Base-by-base conservation (phyloP, 1,284 basidiomycete species). In the Marasmius tenuissimus region DNA sequence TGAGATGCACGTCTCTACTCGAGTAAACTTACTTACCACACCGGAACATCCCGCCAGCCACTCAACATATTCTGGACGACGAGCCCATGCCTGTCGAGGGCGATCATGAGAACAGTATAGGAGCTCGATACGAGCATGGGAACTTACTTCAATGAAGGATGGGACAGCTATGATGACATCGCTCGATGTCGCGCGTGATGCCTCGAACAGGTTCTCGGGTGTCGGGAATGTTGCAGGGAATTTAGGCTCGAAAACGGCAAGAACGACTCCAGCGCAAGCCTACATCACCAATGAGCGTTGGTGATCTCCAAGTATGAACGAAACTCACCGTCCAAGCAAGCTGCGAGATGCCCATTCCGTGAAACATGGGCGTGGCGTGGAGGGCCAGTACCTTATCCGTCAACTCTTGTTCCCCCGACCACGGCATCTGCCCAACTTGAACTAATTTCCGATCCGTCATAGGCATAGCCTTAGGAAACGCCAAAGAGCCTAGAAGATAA, bases 101-200 rank as follows among this genome's bases (percentile, higher is more conserved):
- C 4, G 27, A 4, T 27, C 4, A 27, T 27, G 4, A 27, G n/a
- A 27, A 27, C 27, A 4, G 27, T 27, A 27, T 27, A 27, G 27
- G 27, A 27, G 4, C 27, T 27, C 2, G 27, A 27, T 27, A 27
- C 4, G 27, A 27, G 27, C 27, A 2, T 27, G 27, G 27, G 27
- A 27, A 27, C 27, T 27, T 27, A 4, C 27, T 27, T 76, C 72
- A 55, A 73, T 53, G 40, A 74, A 70, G 16, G 63, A 62, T 1
- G 73, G 74, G 5, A 72, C 67, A 56, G 63, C 67, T 38, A 70
- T 67, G 1, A 71, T 50, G 11, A 69, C 55, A 35, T 71, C 62
- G 47, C 65, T 62, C 4, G 66, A 54, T 8, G 67, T 67, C 3
- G 59, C 63, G 4, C 63, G 52, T 20, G 66, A 57, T 2, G 59